phyloP scores from a whole-genome alignment of 768 basidiomycete genomes.

The Nidularia sp. region DNA sequence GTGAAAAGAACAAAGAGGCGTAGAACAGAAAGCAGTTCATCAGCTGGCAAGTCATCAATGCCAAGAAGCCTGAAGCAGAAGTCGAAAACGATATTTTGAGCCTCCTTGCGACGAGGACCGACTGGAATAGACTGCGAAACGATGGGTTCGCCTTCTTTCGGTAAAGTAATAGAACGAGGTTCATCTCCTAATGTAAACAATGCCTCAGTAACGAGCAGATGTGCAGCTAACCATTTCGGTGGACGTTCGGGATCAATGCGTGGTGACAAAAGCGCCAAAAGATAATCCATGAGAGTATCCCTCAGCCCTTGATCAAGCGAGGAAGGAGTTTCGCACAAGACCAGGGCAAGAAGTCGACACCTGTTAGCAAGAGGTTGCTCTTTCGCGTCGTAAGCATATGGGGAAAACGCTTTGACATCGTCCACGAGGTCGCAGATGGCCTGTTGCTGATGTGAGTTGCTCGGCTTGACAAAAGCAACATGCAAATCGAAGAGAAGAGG shows the following conservation, averaged over 20 bases:
- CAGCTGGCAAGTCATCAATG: slow-evolving; percentile 60
- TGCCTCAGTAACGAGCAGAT: slow-evolving; percentile 82
- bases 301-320: slow-evolving; percentile 51
- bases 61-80: slow-evolving; percentile 71
- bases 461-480: slow-evolving; percentile 69
- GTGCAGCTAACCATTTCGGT: slow-evolving; percentile 86
- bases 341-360: slow-evolving; percentile 80
- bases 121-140: slow-evolving; percentile 42
- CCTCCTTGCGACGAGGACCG: slow-evolving; percentile 61
- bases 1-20: slow-evolving; percentile 85
- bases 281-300: slow-evolving; percentile 58
- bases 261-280: slow-evolving; percentile 65
- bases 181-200: slow-evolving; percentile 75
- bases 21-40: slow-evolving; percentile 78
- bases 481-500: slow-evolving; percentile 88
- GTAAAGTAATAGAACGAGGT: slow-evolving; percentile 58
- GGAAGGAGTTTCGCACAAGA: slow-evolving; percentile 71
- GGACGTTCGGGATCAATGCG: slow-evolving; percentile 51
- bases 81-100: slow-evolving; percentile 67
- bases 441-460: slow-evolving; percentile 53
- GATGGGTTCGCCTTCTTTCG: slow-evolving; percentile 68
- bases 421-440: slow-evolving; percentile 73
- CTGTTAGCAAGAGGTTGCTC: slow-evolving; percentile 79
- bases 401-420: slow-evolving; percentile 68
- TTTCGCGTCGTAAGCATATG: slow-evolving; percentile 59